Conservation (phyloP, 495 filamentous ascomycete genomes). For the Xanthoparmelia taractica region DNA sequence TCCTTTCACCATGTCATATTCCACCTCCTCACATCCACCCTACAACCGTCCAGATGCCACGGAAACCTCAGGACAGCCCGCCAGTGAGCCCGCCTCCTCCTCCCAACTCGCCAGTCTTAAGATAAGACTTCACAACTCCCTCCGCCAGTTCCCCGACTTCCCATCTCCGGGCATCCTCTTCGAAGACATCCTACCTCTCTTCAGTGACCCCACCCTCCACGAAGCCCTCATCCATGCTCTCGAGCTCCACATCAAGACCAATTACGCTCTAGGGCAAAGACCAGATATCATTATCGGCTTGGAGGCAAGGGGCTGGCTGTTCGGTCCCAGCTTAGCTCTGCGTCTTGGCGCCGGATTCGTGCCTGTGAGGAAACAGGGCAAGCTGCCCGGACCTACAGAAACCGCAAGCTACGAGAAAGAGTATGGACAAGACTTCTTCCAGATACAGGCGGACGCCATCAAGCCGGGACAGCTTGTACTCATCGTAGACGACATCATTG, state of each 20-base stretch:
- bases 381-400: conserved; percentile 82
- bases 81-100: conserved; percentile 50
- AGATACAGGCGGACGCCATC: conserved; percentile 83
- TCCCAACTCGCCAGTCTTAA: conserved; percentile 90
- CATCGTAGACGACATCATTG: conserved; percentile 96
- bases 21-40: conserved; percentile 29
- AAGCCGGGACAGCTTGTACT: conserved; percentile 83
- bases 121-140: conserved; percentile 57
- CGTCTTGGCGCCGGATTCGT: conserved; percentile 83
- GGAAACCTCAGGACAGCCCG: conserved; percentile 34
- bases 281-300: conserved; percentile 90
- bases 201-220: conserved; percentile 71
- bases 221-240: conserved; percentile 72
- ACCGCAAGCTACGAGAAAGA: conserved; percentile 87
- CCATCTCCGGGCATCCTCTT: conserved; percentile 91
- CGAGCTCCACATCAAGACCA: conserved; percentile 66
- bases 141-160: conserved; percentile 85
- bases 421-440: conserved; percentile 92
- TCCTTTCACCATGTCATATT: conserved; percentile 54
- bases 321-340: conserved; percentile 84
- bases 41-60: conserved; percentile 36
- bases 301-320: conserved; percentile 91
- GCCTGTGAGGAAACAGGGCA: conserved; percentile 90
- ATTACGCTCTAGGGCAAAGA: conserved; percentile 43
- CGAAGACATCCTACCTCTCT: conserved; percentile 97